Evolutionary conservation across 331 rosid genomes (phyloP).

Genomic region (Dryas integrifolia): DNA sequence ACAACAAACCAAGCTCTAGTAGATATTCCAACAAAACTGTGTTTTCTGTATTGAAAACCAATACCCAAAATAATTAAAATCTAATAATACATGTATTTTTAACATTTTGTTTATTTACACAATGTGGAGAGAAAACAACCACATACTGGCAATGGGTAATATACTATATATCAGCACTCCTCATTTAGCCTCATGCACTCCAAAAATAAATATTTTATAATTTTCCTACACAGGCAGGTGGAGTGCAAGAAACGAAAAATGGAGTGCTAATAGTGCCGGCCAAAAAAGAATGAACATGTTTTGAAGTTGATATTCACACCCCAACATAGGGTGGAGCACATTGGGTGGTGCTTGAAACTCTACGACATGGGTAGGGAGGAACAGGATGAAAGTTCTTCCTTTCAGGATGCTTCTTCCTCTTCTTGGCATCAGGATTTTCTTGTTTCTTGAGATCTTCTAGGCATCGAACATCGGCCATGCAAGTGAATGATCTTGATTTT

Average conservation of each 20-base stretch:
- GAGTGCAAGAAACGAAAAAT: neutral
- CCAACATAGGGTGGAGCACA: slow-evolving; percentile 50
- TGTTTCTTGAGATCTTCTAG: slow-evolving; percentile 76
- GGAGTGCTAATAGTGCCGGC: neutral
- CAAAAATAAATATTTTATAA: neutral
- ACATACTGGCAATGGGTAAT: neutral
- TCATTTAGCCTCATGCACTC: neutral
- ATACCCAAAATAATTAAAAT: neutral
- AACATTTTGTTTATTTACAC: slow-evolving; percentile 15
- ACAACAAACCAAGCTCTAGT: neutral
- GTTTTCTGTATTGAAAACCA: neutral
- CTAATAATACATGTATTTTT: slow-evolving; percentile 7
- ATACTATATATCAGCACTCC: neutral
- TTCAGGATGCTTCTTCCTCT: slow-evolving; percentile 60
- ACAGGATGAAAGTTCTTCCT: slow-evolving; percentile 25
- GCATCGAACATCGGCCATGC: slow-evolving; percentile 60
- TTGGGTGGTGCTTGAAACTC: slow-evolving; percentile 45
- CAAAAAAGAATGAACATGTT: neutral
- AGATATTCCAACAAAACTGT: neutral
- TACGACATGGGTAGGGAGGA: slow-evolving; percentile 48
- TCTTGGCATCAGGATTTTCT: slow-evolving; percentile 51
- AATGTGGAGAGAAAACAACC: neutral
- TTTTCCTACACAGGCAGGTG: neutral
- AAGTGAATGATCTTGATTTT: slow-evolving; percentile 72
- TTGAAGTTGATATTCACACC: slow-evolving; percentile 18